phyloP scores from a whole-genome alignment of 352 stramenopile species.

The Phytopythium helicoides region DNA sequence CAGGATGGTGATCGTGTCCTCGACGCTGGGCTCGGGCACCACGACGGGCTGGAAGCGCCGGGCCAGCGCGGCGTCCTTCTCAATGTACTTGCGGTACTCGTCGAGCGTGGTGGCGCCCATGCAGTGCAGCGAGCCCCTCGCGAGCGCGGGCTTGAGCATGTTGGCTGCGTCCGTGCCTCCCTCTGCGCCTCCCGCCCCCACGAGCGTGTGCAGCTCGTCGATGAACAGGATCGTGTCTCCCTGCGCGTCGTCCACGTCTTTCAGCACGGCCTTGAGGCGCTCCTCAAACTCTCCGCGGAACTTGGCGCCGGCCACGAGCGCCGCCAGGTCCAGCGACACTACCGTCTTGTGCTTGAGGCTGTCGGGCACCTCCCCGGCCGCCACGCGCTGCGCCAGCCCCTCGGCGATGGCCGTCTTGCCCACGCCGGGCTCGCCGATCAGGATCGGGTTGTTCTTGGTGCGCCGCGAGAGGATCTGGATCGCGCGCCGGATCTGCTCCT shows the following conservation, averaged over 20 bases:
- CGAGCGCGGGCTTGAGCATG: constrained; percentile 95
- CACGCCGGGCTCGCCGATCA: constrained; percentile 97
- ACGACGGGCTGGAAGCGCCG: constrained; percentile 97
- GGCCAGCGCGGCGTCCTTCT: constrained; percentile 97
- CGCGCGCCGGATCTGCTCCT: constrained; percentile 94
- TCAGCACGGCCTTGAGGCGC: constrained; percentile 94
- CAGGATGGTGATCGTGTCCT: constrained; percentile 96
- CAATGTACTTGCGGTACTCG: constrained; percentile 96
- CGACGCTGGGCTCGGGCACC: constrained; percentile 92
- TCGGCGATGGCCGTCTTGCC: constrained; percentile 95
- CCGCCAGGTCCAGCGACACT: constrained; percentile 94
- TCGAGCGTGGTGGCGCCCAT: constrained; percentile 94
- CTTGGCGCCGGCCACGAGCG: constrained; percentile 94
- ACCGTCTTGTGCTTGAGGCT: constrained; percentile 93
- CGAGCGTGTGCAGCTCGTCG: constrained; percentile 93
- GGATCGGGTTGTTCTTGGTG: constrained; percentile 98
- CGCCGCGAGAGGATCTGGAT: constrained; percentile 95
- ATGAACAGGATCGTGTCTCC: constrained; percentile 96
- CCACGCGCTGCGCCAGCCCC: constrained; percentile 96
- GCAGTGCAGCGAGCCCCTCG: constrained; percentile 88
- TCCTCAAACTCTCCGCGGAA: constrained; percentile 98
- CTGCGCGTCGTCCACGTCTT: constrained; percentile 94
- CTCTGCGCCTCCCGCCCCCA: constrained; percentile 89
- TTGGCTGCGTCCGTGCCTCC: constrained; percentile 92
- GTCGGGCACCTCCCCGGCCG: constrained; percentile 93